Base-by-base conservation (phyloP, 163 green algal genomes). In the Scenedesmus sp. region DNA sequence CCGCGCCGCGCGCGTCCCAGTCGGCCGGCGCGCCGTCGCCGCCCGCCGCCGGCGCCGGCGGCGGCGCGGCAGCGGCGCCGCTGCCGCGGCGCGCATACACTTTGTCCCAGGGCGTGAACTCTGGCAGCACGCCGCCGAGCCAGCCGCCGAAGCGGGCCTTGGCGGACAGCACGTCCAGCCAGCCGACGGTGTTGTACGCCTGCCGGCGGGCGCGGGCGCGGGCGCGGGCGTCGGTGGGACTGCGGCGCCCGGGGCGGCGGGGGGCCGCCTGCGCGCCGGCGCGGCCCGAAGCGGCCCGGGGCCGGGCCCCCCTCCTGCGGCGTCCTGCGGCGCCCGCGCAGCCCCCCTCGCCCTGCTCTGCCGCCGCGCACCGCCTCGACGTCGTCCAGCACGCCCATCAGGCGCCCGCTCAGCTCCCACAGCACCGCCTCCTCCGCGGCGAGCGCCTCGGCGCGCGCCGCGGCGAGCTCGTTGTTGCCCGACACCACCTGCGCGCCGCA, bases 361-460 rank as follows among this genome's bases (percentile, higher is more conserved):
- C n/a, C n/a, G n/a, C n/a, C n/a, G n/a, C n/a, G 29, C 48, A 87
- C 85, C 70, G 24, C 51, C 58, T 85, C 45, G 13, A 87, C 70
- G 54, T 91, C 82, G 0, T 85, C 65, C 71, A 87, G 60, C n/a
- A 78, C 47, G 6, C 75, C 87, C 83, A 90, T 84, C 7, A 92
- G 75, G 39, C 72, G 48, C 0, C 80, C 86, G 26, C 90, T 96
- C 60, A 97, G 84, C n/a, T 75, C 28, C 86, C 86, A 95, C 73
- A 97, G 85, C 62, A 97, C 91, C 3, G 84, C 75, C 75, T 97
- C 92, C 80, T 95, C 92, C 1, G 93, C 93, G 2, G 87, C 81
- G 39, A 80, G 78, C 42, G 87, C 83, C 82, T 95, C 88, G 0
- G 82, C 92, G 28, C 83, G 78, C 0, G 91, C 92, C 13, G 89